phyloP scores from a whole-genome alignment of 768 basidiomycete genomes.

The Suillus fuscotomentosus region DNA sequence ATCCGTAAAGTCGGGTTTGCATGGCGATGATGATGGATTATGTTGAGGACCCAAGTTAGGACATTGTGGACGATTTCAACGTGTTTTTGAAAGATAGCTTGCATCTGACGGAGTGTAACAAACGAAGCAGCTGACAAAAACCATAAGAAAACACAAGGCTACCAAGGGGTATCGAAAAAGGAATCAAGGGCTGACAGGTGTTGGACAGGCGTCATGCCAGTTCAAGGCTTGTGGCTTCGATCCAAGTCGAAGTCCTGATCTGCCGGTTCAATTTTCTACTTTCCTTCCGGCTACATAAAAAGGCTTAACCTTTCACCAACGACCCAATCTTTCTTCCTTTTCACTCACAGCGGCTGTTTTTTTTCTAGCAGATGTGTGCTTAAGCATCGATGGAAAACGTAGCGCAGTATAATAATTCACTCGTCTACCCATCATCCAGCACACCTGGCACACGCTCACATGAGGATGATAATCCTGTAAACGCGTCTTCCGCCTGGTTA shows the following conservation, averaged over 20 bases:
- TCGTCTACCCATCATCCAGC: constrained; percentile 32
- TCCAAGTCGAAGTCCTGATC: constrained; percentile 5
- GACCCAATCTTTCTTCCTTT: constrained; percentile 31
- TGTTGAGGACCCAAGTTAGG: constrained; percentile 10
- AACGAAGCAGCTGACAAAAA: constrained; percentile 9
- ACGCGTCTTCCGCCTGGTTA: constrained; percentile 29
- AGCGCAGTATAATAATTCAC: constrained; percentile 29
- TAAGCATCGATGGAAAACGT: constrained; percentile 37
- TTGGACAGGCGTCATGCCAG: constrained; percentile 1
- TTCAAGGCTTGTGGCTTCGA: constrained; percentile 4
- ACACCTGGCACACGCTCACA: constrained; percentile 21
- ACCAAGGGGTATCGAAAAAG: constrained; percentile 10
- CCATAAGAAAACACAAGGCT: constrained; percentile 13
- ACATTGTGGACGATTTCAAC: constrained; percentile 20
- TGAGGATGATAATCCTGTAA: constrained; percentile 23
- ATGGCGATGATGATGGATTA: constrained; percentile 9
- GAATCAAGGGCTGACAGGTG: constrained; percentile 10
- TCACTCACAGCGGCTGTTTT: constrained; percentile 18
- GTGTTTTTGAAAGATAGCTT: constrained; percentile 12
- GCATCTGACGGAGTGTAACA: constrained; percentile 7
- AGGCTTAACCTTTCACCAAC: constrained; percentile 21
- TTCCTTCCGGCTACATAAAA: constrained; percentile 25
- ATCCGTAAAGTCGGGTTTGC: constrained; percentile 11
- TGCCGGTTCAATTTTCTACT: constrained; percentile 9
- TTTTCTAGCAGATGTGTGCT: constrained; percentile 30